Evolutionary conservation across 2,329 filamentous ascomycete genomes (phyloP).

Genomic region (Cytospora leucostoma): DNA sequence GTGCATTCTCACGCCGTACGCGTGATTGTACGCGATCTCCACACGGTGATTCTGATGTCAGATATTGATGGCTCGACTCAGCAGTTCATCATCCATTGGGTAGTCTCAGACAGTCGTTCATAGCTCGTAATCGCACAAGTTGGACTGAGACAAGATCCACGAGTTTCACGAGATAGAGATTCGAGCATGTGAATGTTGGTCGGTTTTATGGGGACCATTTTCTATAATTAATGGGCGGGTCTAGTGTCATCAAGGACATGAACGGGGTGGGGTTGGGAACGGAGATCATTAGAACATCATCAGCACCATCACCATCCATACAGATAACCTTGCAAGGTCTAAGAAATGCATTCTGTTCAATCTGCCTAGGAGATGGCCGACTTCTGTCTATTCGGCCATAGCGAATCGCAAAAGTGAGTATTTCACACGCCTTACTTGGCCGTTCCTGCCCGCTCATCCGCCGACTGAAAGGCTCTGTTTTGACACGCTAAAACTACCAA

Average conservation of each 20-base stretch:
- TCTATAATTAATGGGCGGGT: neutral
- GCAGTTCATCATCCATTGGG: neutral
- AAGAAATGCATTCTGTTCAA: slow-evolving; percentile 27
- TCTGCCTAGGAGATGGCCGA: slow-evolving; percentile 25
- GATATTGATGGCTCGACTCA: neutral
- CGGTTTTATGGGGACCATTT: neutral
- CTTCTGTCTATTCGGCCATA: slow-evolving; percentile 19
- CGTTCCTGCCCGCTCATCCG: slow-evolving; percentile 1
- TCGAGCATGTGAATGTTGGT: neutral
- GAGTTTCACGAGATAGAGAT: no score
- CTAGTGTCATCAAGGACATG: neutral
- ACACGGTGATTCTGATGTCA: neutral
- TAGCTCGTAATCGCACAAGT: neutral
- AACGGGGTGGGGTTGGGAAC: neutral
- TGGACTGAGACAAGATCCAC: neutral
- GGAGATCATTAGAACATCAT: neutral
- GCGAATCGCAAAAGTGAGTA: slow-evolving; percentile 21
- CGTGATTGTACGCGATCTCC: neutral
- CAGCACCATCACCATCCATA: neutral
- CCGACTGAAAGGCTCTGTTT: slow-evolving; percentile 2
- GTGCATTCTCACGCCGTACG: neutral
- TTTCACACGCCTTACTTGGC: slow-evolving; percentile 16
- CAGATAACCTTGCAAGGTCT: neutral
- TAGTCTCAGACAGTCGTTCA: neutral
- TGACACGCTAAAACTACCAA: slow-evolving; percentile 9